Evolutionary conservation across 441 rosid species (phyloP).

Genomic region (Erodium trifolium): DNA sequence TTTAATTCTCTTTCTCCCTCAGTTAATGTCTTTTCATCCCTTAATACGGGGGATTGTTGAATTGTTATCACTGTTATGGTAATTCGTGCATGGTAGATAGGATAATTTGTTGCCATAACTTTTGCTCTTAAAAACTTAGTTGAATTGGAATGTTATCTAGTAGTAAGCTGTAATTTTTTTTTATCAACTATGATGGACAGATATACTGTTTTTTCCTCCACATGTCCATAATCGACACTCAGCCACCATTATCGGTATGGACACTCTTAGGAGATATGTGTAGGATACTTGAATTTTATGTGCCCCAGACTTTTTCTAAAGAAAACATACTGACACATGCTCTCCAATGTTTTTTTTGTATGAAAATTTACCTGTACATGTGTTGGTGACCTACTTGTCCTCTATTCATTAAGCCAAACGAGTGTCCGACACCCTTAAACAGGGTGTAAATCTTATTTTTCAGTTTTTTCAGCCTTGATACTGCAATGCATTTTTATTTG

Average conservation of each 20-base stretch:
- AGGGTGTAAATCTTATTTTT: not conserved
- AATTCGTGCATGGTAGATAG: not conserved
- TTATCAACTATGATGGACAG: not conserved
- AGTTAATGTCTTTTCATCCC: not conserved
- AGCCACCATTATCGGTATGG: not conserved
- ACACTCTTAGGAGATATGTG: not conserved
- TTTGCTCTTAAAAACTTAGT: not conserved
- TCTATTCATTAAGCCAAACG: not conserved
- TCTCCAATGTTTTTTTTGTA: not conserved
- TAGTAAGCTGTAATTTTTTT: not conserved
- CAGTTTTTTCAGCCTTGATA: not conserved
- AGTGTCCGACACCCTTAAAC: not conserved
- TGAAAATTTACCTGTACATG: not conserved
- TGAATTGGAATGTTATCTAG: not conserved
- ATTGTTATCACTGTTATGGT: not conserved
- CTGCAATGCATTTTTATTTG: not conserved
- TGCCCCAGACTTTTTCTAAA: not conserved
- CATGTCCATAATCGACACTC: not conserved
- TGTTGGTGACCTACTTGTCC: not conserved
- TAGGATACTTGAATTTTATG: not conserved
- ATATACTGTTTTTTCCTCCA: not conserved
- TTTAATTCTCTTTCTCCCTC: not conserved
- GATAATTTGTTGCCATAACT: not conserved
- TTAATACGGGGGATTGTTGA: not conserved
- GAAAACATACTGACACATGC: not conserved